A percentile compares a stretch with the other conserved stretches of the same genome.
These are phyloP conservation scores for Sclerotinia nivalis DNA, from an alignment of 2,329 filamentous ascomycete species.

Conservation along the genomic window DNA sequence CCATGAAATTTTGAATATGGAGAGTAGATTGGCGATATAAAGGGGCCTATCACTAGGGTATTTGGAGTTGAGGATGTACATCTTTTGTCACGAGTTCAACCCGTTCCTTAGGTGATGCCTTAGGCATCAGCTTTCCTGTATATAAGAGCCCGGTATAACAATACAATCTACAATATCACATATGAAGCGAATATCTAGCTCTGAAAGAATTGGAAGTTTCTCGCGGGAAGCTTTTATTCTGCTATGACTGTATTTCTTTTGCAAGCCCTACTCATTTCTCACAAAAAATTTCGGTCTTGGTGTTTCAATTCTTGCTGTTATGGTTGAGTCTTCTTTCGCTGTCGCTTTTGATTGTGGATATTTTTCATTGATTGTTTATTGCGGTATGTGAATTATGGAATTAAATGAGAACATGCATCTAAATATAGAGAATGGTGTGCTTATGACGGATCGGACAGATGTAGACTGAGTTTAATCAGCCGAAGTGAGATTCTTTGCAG, in stretches of 20 bases:
- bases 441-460: neutral
- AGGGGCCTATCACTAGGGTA: too few species aligned
- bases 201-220: neutral
- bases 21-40: too few species aligned
- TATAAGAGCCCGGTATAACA: too few species aligned
- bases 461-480: too few species aligned
- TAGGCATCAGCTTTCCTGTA: too few species aligned
- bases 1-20: too few species aligned
- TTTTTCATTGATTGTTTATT: neutral
- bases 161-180: neutral
- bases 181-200: too few species aligned
- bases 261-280: neutral
- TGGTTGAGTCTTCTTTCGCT: neutral
- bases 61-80: too few species aligned
- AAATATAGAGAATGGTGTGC: too few species aligned
- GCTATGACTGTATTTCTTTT: neutral
- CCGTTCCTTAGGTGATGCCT: too few species aligned
- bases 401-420: neutral
- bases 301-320: neutral
- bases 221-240: neutral
- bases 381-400: neutral
- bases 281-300: neutral
- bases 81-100: too few species aligned
- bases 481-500: too few species aligned
- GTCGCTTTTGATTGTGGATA: neutral